These are phyloP conservation scores for Hevea brasiliensis DNA, from an alignment of 345 rosid genomes.

Conservation along the genomic window DNA sequence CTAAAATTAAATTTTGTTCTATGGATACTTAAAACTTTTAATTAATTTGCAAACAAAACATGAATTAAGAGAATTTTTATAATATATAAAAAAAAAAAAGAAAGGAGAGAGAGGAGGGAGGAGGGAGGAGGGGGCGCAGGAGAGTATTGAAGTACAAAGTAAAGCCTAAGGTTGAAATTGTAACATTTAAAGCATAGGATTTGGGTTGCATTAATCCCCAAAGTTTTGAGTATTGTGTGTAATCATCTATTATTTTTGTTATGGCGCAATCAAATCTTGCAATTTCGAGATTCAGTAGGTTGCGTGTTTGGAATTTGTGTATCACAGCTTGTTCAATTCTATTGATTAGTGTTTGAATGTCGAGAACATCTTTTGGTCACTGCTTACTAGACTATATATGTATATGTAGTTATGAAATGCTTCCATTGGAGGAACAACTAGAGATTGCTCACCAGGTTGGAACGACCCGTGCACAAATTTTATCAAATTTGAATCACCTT, in stretches of 20 bases:
- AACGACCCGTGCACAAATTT: constrained; percentile 78
- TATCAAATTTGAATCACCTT: constrained; percentile 76
- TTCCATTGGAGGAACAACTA: constrained; percentile 81
- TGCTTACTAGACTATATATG: not conserved
- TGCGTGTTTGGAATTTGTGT: not conserved
- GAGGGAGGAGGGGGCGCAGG: not conserved
- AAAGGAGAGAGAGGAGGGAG: not conserved
- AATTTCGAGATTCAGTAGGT: not conserved
- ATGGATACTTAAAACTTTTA: not conserved
- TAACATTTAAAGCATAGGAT: not conserved
- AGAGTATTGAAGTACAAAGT: not conserved
- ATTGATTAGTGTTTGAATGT: not conserved
- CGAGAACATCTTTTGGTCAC: not conserved
- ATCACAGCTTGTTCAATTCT: not conserved
- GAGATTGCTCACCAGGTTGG: constrained; percentile 85
- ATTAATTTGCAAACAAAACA: not conserved
- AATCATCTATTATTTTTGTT: not conserved
- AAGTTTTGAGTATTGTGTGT: not conserved
- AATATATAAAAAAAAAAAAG: too few species aligned
- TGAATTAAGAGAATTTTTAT: not conserved
- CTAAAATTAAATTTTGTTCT: not conserved
- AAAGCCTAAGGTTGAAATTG: not conserved
- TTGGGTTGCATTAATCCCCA: not conserved
- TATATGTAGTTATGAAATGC: constrained; percentile 79
- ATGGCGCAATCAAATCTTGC: not conserved